Percentiles rank a stretch among this genome's conserved stretches.
Evolutionary conservation across 139 green algal genomes (phyloP).

Genomic region (Diplosphaera chodatii): DNA sequence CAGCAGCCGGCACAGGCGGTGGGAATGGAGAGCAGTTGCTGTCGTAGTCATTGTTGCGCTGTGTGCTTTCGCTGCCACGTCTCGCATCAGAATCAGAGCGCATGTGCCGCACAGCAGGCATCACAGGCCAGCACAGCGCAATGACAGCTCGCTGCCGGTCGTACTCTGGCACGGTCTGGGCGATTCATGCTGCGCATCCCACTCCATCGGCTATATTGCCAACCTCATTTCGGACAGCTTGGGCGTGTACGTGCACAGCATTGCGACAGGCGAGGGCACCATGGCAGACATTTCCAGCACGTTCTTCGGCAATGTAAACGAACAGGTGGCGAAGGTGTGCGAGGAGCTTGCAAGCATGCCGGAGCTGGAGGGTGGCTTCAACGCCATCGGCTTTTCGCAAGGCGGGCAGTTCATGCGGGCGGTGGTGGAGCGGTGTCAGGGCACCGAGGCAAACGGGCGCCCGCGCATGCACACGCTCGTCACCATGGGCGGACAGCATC

Average conservation of each 20-base stretch:
- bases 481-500: constrained; percentile 78
- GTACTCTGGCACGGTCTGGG: constrained; percentile 78
- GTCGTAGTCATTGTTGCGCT: neutral
- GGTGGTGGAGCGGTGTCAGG: constrained; percentile 71
- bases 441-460: constrained; percentile 21
- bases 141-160: constrained; percentile 29
- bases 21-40: neutral
- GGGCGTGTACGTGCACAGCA: constrained; percentile 65
- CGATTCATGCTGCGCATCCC: constrained; percentile 48
- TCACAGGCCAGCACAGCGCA: neutral
- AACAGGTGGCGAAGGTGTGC: constrained; percentile 65
- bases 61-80: neutral
- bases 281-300: constrained; percentile 29
- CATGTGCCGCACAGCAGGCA: neutral
- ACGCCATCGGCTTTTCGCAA: constrained; percentile 81
- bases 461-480: constrained; percentile 62
- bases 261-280: constrained; percentile 46
- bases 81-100: neutral
- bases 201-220: constrained; percentile 44
- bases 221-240: constrained; percentile 28
- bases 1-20: neutral
- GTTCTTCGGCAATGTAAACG: constrained; percentile 72
- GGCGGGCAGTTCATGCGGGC: constrained; percentile 81
- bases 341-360: constrained; percentile 36
- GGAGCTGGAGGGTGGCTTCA: constrained; percentile 67